Conservation (phyloP, 2,329 filamentous ascomycete species). For the Trichoderma sp. region DNA sequence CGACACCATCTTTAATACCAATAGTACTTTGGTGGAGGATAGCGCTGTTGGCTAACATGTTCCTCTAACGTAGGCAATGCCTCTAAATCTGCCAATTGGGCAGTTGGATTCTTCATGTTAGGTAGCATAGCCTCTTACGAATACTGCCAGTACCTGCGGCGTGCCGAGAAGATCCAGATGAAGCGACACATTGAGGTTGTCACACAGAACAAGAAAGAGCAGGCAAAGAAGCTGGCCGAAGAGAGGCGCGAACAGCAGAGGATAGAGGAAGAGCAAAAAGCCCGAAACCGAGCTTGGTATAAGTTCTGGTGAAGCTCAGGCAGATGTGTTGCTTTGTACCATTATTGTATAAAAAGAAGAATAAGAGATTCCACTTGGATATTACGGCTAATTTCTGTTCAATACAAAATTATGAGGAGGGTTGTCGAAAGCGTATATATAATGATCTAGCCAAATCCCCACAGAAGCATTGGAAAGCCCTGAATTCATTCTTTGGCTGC, state of each 20-base stretch:
- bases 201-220: conserved; percentile 55
- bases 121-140: conserved; percentile 77
- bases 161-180: conserved; percentile 80
- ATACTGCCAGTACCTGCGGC: conserved; percentile 76
- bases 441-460: background rate
- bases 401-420: background rate
- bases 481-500: background rate
- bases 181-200: conserved; percentile 75
- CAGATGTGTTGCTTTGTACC: conserved; percentile 28
- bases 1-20: background rate
- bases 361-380: background rate
- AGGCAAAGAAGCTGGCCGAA: conserved; percentile 51
- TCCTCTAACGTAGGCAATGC: conserved; percentile 37
- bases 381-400: background rate
- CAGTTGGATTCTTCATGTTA: conserved; percentile 74
- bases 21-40: background rate
- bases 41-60: conserved; percentile 1
- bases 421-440: background rate
- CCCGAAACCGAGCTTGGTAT: conserved; percentile 55
- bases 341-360: conserved; percentile 23
- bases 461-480: background rate
- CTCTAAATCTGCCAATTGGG: conserved; percentile 74
- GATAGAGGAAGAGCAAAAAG: conserved; percentile 41
- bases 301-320: conserved; percentile 55
- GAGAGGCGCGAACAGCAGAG: conserved; percentile 44